Conservation (phyloP, 129 eudicot genomes). For the Solidago caesia region DNA sequence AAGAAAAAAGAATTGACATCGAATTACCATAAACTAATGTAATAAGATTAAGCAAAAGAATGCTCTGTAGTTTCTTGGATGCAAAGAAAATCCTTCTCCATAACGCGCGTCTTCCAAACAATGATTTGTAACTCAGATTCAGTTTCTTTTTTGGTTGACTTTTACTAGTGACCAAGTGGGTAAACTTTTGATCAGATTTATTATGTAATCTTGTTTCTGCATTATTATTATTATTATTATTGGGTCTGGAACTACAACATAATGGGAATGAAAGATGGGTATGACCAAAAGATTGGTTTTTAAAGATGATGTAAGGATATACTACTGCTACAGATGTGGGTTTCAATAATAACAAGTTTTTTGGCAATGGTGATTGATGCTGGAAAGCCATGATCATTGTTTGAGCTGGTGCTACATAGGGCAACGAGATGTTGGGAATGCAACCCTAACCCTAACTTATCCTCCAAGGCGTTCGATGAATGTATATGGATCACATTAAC, state of each 20-base stretch:
- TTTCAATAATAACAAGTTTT: slow-evolving; percentile 14
- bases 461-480: too few species aligned
- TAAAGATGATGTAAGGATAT: slow-evolving; percentile 18
- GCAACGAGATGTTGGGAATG: too few species aligned
- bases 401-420: neutral
- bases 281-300: neutral
- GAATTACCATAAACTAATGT: slow-evolving; percentile 61
- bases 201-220: slow-evolving; percentile 17
- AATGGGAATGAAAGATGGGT: slow-evolving; percentile 22
- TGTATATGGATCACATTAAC: too few species aligned
- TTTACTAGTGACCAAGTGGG: slow-evolving; percentile 11
- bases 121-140: slow-evolving; percentile 35
- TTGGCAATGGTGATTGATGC: neutral
- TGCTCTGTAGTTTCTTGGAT: slow-evolving; percentile 64
- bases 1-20: neutral
- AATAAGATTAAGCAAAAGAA: slow-evolving; percentile 64
- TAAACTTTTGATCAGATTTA: neutral
- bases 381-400: slow-evolving; percentile 38
- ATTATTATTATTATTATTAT: neutral
- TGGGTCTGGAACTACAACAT: slow-evolving; percentile 20
- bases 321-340: slow-evolving; percentile 28
- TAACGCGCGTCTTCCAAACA: slow-evolving; percentile 49
- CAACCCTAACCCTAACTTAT: too few species aligned
- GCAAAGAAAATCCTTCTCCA: slow-evolving; percentile 62
- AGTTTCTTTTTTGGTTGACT: neutral